Evolutionary conservation across 75 land plant species (phyloP).

Genomic region (Pseudotsuga menziesii): DNA sequence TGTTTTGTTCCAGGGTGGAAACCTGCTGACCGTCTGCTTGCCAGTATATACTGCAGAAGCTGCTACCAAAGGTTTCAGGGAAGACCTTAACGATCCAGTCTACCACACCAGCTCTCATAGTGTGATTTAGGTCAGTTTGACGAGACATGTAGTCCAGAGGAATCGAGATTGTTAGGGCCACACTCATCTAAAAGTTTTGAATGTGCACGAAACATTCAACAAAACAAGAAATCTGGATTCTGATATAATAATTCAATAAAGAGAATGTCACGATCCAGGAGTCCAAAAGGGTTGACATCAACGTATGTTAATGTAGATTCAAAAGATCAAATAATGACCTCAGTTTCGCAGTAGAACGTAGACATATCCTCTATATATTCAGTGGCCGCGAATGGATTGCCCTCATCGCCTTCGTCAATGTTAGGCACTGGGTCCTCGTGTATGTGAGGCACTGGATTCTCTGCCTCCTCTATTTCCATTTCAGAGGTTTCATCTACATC

Average conservation of each 20-base stretch:
- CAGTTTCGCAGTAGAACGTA: slow-evolving; percentile 14
- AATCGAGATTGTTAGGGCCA: slow-evolving; percentile 10
- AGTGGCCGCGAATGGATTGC: slow-evolving; percentile 17
- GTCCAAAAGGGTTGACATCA: not conserved
- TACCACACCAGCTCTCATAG: slow-evolving; percentile 81
- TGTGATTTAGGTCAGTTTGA: slow-evolving; percentile 69
- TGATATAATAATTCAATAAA: not conserved
- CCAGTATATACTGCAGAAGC: no score
- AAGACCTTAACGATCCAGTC: slow-evolving; percentile 91
- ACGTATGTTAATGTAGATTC: not conserved
- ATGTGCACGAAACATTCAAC: no score
- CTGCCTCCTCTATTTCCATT: slow-evolving; percentile 18
- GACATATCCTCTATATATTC: slow-evolving; percentile 32
- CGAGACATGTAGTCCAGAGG: slow-evolving; percentile 60
- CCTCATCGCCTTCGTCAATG: slow-evolving; percentile 20
- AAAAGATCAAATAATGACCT: slow-evolving; percentile 12
- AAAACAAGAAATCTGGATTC: not conserved
- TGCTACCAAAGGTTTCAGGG: not conserved
- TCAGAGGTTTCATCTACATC: not conserved
- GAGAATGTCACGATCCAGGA: not conserved
- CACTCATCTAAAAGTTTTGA: no score
- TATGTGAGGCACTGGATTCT: no score
- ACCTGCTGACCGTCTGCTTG: no score
- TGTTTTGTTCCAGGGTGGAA: no score
- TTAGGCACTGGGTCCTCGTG: slow-evolving; percentile 6